Evolutionary conservation across 1,284 basidiomycete species (phyloP).

Genomic region (Boletus semigastroideus): DNA sequence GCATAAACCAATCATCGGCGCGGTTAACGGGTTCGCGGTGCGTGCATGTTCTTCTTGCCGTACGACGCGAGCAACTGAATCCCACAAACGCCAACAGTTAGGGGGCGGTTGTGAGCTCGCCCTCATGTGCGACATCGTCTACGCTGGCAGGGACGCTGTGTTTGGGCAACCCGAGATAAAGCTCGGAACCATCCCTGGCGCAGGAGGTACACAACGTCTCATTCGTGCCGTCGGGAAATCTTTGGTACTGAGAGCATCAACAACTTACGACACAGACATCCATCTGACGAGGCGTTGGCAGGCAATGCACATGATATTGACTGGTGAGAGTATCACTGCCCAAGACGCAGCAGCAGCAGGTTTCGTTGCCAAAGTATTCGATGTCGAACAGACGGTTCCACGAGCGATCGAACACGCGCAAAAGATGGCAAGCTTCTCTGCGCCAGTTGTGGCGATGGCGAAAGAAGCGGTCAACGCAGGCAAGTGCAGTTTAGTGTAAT

Average conservation of each 20-base stretch:
- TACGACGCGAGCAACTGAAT: background rate
- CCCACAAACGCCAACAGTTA: slow-evolving; percentile 37
- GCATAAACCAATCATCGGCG: slow-evolving; percentile 63
- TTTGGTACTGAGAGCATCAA: slow-evolving; percentile 34
- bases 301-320: slow-evolving; percentile 70
- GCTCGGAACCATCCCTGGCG: slow-evolving; percentile 68
- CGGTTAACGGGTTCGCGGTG: slow-evolving; percentile 64
- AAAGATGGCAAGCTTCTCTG: slow-evolving; percentile 31
- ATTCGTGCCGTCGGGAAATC: slow-evolving; percentile 63
- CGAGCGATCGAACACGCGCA: slow-evolving; percentile 31
- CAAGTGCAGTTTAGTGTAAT: slow-evolving; percentile 38
- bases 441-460: slow-evolving; percentile 36
- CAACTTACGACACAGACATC: background rate
- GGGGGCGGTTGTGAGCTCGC: slow-evolving; percentile 70
- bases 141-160: slow-evolving; percentile 55
- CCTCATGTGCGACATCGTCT: slow-evolving; percentile 53
- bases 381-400: slow-evolving; percentile 25
- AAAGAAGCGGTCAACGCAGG: slow-evolving; percentile 69
- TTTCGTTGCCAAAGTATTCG: slow-evolving; percentile 34
- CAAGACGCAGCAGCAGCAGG: slow-evolving; percentile 48
- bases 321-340: slow-evolving; percentile 54
- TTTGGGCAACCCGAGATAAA: slow-evolving; percentile 73
- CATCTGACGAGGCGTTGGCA: slow-evolving; percentile 15
- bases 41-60: slow-evolving; percentile 19
- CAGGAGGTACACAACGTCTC: slow-evolving; percentile 58